phyloP scores from a whole-genome alignment of 345 rosid genomes.

The Syzygium oleosum region DNA sequence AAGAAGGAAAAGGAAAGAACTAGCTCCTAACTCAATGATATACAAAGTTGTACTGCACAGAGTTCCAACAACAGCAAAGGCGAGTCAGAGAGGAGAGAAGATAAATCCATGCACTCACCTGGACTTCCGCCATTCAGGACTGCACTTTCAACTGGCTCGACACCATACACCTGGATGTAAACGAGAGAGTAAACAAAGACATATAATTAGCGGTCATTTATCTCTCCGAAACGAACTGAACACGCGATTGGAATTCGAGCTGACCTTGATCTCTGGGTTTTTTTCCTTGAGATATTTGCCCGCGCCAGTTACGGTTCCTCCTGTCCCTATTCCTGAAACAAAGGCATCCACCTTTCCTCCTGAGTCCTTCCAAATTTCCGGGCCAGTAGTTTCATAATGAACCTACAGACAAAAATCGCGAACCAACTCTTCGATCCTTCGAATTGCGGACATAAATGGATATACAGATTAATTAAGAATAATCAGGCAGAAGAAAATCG shows the following conservation, averaged over 20 bases:
- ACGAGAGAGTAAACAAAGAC: not conserved
- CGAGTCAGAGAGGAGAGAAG: not conserved
- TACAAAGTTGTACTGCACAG: not conserved
- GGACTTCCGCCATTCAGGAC: slow-evolving; percentile 28
- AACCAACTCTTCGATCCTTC: not conserved
- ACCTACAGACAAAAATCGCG: slow-evolving; percentile 21
- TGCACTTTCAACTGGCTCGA: slow-evolving; percentile 42
- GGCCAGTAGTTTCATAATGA: slow-evolving; percentile 53
- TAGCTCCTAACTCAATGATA: not conserved
- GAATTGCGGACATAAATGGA: not conserved
- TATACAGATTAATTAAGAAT: not conserved
- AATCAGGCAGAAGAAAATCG: not conserved
- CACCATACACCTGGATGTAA: slow-evolving; percentile 25
- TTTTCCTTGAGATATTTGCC: slow-evolving; percentile 66
- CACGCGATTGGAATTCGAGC: not conserved
- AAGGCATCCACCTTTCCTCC: slow-evolving; percentile 41
- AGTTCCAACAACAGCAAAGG: not conserved
- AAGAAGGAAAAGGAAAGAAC: not conserved
- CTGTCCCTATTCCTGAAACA: slow-evolving; percentile 43
- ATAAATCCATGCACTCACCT: slow-evolving; percentile 5
- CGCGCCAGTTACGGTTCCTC: slow-evolving; percentile 43
- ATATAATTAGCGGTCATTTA: not conserved
- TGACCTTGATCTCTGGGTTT: slow-evolving; percentile 50
- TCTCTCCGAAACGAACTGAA: not conserved
- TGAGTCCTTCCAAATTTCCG: slow-evolving; percentile 30